Conservation (phyloP, 106 monocot species). For the Allium fistulosum region DNA sequence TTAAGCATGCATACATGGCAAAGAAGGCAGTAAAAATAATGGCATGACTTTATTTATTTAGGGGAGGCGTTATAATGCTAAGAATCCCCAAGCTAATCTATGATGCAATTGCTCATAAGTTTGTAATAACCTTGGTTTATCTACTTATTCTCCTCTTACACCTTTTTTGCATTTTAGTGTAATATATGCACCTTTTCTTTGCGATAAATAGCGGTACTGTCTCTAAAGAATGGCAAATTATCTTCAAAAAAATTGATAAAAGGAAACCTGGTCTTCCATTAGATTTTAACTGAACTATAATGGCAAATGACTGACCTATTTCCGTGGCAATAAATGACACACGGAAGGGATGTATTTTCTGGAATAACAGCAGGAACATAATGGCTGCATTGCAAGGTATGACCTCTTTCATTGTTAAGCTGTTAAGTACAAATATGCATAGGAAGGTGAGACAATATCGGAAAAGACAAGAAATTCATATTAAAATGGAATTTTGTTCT, state of each 20-base stretch:
- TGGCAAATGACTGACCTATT: conserved; percentile 55
- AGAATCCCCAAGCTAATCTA: too few relatives aligned
- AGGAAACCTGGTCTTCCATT: not conserved
- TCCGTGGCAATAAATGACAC: conserved; percentile 98
- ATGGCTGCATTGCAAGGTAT: conserved; percentile 87
- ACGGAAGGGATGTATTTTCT: conserved; percentile 73
- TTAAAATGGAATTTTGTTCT: too few relatives aligned
- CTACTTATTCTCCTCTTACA: too few relatives aligned
- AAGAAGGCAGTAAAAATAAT: too few relatives aligned
- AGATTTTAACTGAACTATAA: not conserved
- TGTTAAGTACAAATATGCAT: conserved; percentile 29
- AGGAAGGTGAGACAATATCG: conserved; percentile 17
- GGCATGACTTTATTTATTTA: too few relatives aligned
- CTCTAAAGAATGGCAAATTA: not conserved
- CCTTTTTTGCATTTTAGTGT: too few relatives aligned
- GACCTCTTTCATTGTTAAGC: conserved; percentile 81
- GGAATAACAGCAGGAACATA: conserved; percentile 60
- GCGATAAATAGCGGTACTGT: too few relatives aligned
- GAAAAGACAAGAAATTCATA: conserved; percentile 36
- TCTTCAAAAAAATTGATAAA: conserved; percentile 5
- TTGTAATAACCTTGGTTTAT: too few relatives aligned
- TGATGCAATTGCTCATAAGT: too few relatives aligned
- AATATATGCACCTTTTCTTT: not conserved
- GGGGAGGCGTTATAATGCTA: too few relatives aligned
- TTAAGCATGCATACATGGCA: too few relatives aligned